A percentile compares a stretch with the other conserved stretches of the same genome.
phyloP scores from a whole-genome alignment of 1,284 basidiomycete species.

The Coriolopsis trogii region DNA sequence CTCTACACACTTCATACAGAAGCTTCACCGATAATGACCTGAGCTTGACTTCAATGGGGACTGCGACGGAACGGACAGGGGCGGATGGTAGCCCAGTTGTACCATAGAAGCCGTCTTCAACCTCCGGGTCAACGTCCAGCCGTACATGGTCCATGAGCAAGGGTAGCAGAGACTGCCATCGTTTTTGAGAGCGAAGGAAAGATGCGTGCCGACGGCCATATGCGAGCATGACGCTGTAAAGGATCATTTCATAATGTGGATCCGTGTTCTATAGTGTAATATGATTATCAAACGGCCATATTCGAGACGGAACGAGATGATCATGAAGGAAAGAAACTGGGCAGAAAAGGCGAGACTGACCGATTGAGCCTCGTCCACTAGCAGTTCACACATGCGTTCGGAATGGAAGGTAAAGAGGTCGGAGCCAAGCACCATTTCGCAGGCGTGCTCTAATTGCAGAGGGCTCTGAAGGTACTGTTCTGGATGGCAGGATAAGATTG shows the following conservation, averaged over 20 bases:
- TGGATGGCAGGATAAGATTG: too few species aligned
- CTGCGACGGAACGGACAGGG: slow-evolving; percentile 43
- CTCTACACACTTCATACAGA: slow-evolving; percentile 89
- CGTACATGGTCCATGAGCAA: slow-evolving; percentile 80
- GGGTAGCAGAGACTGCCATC: slow-evolving; percentile 83
- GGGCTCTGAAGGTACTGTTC: slow-evolving; percentile 83
- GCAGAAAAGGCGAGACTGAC: slow-evolving; percentile 43
- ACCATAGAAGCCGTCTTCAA: slow-evolving; percentile 62
- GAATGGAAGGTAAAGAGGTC: slow-evolving; percentile 89
- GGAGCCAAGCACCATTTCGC: slow-evolving; percentile 72
- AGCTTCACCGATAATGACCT: slow-evolving; percentile 73
- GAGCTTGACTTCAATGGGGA: slow-evolving; percentile 82
- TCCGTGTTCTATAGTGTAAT: slow-evolving; percentile 81
- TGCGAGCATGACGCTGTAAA: slow-evolving; percentile 77
- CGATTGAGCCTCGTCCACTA: slow-evolving; percentile 70
- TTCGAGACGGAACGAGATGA: neutral
- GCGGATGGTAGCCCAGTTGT: slow-evolving; percentile 24
- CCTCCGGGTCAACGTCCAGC: slow-evolving; percentile 68
- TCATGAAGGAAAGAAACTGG: neutral
- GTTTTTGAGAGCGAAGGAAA: slow-evolving; percentile 78
- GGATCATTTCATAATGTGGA: slow-evolving; percentile 82
- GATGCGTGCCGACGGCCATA: slow-evolving; percentile 72
- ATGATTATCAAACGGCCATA: too few species aligned
- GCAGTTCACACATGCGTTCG: slow-evolving; percentile 83
- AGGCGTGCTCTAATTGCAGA: slow-evolving; percentile 82